A percentile compares a stretch with the other conserved stretches of the same genome.
These are phyloP conservation scores for Yamadazyma triangularis DNA, from an alignment of 1,139 yeast genomes.

Conservation along the genomic window DNA sequence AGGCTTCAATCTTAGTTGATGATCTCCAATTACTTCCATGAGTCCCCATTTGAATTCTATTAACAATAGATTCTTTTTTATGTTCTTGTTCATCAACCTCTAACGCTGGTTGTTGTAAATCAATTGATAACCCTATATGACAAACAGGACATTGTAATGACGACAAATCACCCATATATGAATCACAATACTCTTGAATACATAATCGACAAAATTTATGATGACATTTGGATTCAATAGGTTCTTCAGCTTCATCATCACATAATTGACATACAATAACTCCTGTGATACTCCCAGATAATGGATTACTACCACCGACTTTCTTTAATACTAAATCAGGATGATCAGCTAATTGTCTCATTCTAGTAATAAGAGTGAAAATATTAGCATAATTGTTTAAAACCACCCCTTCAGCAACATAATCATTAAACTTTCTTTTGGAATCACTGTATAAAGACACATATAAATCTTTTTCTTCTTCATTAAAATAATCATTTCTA, in stretches of 20 bases:
- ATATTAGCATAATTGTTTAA: constrained; percentile 94
- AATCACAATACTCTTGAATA: constrained; percentile 81
- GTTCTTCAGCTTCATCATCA: constrained; percentile 97
- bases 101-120: constrained; percentile 79
- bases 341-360: constrained; percentile 97
- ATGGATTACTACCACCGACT: constrained; percentile 38
- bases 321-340: constrained; percentile 89
- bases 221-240: constrained; percentile 90
- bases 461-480: constrained; percentile 90
- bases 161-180: constrained; percentile 59
- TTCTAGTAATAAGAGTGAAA: constrained; percentile 89
- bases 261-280: constrained; percentile 86
- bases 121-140: constrained; percentile 87
- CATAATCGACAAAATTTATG: constrained; percentile 93
- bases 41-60: constrained; percentile 71
- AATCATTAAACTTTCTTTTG: constrained; percentile 77
- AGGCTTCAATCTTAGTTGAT: constrained; percentile 93
- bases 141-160: constrained; percentile 90
- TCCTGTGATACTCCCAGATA: constrained; percentile 40
- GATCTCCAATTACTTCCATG: constrained; percentile 83
- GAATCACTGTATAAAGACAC: constrained; percentile 84
- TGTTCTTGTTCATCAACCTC: constrained; percentile 66
- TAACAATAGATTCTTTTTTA: constrained; percentile 80
- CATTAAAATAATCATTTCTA: constrained; percentile 80
- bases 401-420: constrained; percentile 93